Evolutionary conservation across 2,329 filamentous ascomycete genomes (phyloP), one percentile per base, ranked within the genome.

Genomic region (Capronia americana): DNA sequence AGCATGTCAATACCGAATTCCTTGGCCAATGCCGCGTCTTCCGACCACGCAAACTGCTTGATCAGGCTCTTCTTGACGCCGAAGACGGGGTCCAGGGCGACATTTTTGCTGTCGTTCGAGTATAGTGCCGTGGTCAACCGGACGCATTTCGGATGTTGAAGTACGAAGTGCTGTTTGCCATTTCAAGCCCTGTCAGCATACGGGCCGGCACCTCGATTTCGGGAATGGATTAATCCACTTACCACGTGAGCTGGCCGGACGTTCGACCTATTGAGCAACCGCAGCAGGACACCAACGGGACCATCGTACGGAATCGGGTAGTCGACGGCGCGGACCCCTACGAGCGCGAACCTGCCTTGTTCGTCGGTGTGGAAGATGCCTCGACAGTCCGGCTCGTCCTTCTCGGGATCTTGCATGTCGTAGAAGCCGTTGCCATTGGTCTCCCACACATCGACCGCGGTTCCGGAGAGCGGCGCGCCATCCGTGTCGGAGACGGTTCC

Each of bases 31-130:
- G 32, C 34, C n/a, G 10, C 51, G 14, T 62, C 51, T 32, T 55
- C 53, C 24, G 51, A 62, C 60, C 60, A 62, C 11, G 24, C 38
- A 74, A 87, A 87, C 71, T 87, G 82, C 53, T 86, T 83, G 59
- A 87, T 82, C 41, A 87, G 78, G 65, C 86, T 85, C 66, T 87
- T 83, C 79, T 87, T 87, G 77, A 87, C 86, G 10, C 85, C 85
- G 71, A 87, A 87, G 64, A 87, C 85, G 55, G 85, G 85, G 77
- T 88, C 86, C 70, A 84, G 86, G 66, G 79, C 77, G 38, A 87
- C 80, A 75, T 84, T 85, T 23, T 81, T 83, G 79, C 87, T 86
- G 73, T 86, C 84, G 65, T 80, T 81, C 71, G 85, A 85, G 77
- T 86, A 87, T 73, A 87, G 80, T 76, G 87, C 84, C 64, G 84